Conservation (phyloP, 2,329 filamentous ascomycete species). For the Arthrobotrys pseudoclavata region DNA sequence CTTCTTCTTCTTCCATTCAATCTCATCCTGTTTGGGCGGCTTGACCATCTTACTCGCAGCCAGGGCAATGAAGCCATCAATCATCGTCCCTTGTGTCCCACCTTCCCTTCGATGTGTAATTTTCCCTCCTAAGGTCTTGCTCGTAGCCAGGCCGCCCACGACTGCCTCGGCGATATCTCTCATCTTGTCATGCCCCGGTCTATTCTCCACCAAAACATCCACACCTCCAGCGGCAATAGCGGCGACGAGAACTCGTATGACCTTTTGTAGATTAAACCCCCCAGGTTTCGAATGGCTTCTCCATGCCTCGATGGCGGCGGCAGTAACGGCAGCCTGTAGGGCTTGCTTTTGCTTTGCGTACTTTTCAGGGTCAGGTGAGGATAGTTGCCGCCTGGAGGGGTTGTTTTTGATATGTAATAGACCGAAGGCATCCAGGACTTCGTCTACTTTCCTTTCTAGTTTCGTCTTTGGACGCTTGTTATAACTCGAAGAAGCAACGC, state of each 20-base stretch:
- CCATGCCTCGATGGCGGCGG: slow-evolving; percentile 57
- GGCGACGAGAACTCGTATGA: slow-evolving; percentile 48
- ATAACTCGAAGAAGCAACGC: slow-evolving; percentile 38
- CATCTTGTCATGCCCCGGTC: slow-evolving; percentile 47
- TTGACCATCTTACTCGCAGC: slow-evolving; percentile 59
- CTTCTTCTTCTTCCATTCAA: slow-evolving; percentile 47
- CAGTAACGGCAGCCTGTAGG: slow-evolving; percentile 52
- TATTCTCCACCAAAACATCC: slow-evolving; percentile 47
- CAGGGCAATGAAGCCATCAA: slow-evolving; percentile 57
- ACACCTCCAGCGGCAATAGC: slow-evolving; percentile 52
- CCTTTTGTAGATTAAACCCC: slow-evolving; percentile 50
- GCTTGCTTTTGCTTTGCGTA: slow-evolving; percentile 56
- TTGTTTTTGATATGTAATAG: slow-evolving; percentile 55
- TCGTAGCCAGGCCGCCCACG: slow-evolving; percentile 51
- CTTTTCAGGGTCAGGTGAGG: slow-evolving; percentile 58
- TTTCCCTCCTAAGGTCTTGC: slow-evolving; percentile 52
- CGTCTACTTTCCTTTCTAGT: slow-evolving; percentile 50
- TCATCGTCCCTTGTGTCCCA: slow-evolving; percentile 51
- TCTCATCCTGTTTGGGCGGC: slow-evolving; percentile 50
- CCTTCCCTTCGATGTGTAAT: slow-evolving; percentile 57
- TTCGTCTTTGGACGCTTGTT: slow-evolving; percentile 37
- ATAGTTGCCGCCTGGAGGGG: slow-evolving; percentile 49
- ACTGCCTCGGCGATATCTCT: slow-evolving; percentile 55
- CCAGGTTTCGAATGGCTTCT: slow-evolving; percentile 55
- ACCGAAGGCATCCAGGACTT: slow-evolving; percentile 45